Base-by-base conservation (phyloP, 257 asterid species). In the Nicotiana otophora region DNA sequence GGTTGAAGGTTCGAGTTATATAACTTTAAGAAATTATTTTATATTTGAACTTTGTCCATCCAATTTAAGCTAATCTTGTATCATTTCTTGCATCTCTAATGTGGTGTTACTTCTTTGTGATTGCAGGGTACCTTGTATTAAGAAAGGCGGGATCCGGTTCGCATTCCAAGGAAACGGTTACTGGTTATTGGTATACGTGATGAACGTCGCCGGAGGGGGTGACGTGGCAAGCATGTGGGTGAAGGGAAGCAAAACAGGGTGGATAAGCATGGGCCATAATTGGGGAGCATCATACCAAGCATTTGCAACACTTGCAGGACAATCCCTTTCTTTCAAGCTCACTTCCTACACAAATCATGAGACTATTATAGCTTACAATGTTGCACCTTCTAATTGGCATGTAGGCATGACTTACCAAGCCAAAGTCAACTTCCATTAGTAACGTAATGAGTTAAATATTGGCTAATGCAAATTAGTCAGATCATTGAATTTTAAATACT, bases 271-370 rank as follows among this genome's bases (percentile, higher is more conserved):
- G 98, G 93, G 98, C 90, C 98, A 93, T 61, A 95, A 95, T 81
- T 94, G 98, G 98, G 98, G 97, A 1, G 97, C 98, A 81, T 94
- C 98, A 16, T 90, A 94, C 82, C 96, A 92, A 61, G 97, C 98
- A 0, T 92, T 92, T 69, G 81, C 95, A 12, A 84, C 91, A 1
- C 94, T 91, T 0, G 85, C 91, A 8, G 97, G 98, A 2, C 96
- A 94, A 68, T 10, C 96, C 10, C 94, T 94, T 69, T 92, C 98
- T 15, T 94, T 94, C 88, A 90, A 86, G 83, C 1, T 90, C 0
- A 90, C 95, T 30, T 90, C 98, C 0, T 93, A 89, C 90, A 89
- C 97, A 57, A 70, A 89, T 3, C 90, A 82, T 61, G 86, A 93
- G 75, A 90, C 97, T 8, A 70, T 93, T 61, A 34, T 86, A 19